Evolutionary conservation across 1,139 yeast genomes (phyloP).

Genomic region (Lodderomyces pseudojiufengensis): DNA sequence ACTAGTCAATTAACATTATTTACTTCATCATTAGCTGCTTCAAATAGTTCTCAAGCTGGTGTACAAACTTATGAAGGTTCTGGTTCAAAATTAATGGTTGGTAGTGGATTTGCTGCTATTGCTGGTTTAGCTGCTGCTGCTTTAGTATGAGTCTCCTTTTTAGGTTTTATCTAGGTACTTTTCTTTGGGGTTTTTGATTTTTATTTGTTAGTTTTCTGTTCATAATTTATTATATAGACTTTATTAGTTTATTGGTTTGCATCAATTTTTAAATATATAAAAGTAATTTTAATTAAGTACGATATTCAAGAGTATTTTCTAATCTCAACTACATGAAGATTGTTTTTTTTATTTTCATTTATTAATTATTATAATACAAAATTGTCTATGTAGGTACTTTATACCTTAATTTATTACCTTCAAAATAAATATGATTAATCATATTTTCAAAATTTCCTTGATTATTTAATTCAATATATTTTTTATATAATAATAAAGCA

Average conservation of each 20-base stretch:
- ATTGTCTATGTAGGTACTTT: constrained; percentile 38
- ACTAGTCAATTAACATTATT: constrained; percentile 28
- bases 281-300: no score
- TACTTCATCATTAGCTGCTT: constrained; percentile 17
- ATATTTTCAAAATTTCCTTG: constrained; percentile 58
- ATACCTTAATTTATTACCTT: constrained; percentile 56
- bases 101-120: constrained; percentile 41
- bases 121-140: constrained; percentile 46
- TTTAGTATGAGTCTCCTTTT: constrained; percentile 27
- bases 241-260: no score
- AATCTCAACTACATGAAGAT: no score
- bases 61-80: constrained; percentile 26
- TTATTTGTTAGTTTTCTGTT: neutral
- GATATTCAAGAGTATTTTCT: no score
- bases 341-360: no score
- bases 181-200: constrained; percentile 1
- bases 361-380: no score
- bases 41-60: constrained; percentile 16
- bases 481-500: constrained; percentile 74
- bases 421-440: constrained; percentile 66
- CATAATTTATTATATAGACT: neutral
- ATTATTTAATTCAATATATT: constrained; percentile 58
- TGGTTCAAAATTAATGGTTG: constrained; percentile 26
- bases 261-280: no score
- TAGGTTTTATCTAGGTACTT: neutral